Base-by-base conservation (phyloP, 169 alveolate species). In the Plasmodium gaboni region DNA sequence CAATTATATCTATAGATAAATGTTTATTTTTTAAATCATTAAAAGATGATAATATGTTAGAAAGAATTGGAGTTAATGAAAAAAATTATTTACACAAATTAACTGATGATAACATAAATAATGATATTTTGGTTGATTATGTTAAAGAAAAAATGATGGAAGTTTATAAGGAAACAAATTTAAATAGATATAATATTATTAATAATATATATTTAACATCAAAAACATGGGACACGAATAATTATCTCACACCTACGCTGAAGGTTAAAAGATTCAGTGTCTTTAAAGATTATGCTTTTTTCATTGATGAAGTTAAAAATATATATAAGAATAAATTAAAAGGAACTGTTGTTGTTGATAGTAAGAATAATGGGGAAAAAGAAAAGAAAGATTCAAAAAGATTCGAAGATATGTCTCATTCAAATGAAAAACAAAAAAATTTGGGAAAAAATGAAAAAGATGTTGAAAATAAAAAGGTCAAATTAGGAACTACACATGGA, bases 191-290 rank as follows among this genome's bases (percentile, higher is more conserved):
- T 24, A 80, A 80, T 42, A 0, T 59, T 5, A 48, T 80, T 10
- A 51, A 42, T 26, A 74, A 65, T 67, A 51, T 80, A 9, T 80
- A 80, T 59, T 22, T 80, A 17, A 67, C 83, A n/a, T 24, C 26
- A 1, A 57, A 68, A 80, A 0, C 50, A 2, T 80, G 90, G 90
- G 71, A 64, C 38, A 65, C 90, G 7, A 13, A 46, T 63, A 68
- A 80, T 48, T 80, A 80, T 42, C 46, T 80, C 10, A 80, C 90
- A 9, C 90, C 76, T 4, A 80, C 90, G 1, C 22, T 65, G 24
- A 80, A 80, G 28, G 63, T 80, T 10, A 50, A 48, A 17, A 28
- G 80, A 50, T 80, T 80, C 70, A 10, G 19, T 8, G 70, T 80
- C 8, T 22, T 80, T 38, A 67, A 80, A 13, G 90, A 80, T 70